Evolutionary conservation across 2,329 filamentous ascomycete species (phyloP).

Genomic region (Graphilbum fragrans): DNA sequence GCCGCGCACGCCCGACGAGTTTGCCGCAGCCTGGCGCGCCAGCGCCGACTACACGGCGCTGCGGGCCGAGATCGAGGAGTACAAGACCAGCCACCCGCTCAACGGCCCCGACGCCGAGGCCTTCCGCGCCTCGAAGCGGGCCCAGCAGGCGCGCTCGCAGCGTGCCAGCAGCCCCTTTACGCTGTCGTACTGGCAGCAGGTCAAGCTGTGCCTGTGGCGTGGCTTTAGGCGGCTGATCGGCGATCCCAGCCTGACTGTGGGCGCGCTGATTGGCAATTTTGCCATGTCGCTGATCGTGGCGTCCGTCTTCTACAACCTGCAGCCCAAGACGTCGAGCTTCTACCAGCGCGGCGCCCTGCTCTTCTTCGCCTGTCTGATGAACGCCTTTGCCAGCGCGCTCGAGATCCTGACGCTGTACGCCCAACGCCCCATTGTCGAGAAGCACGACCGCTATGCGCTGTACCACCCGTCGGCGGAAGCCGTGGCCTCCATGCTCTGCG

Average conservation of each 20-base stretch:
- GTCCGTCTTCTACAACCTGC: slow-evolving; percentile 70
- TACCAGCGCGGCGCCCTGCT: slow-evolving; percentile 68
- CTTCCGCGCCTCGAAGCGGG: slow-evolving; percentile 41
- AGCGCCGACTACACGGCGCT: slow-evolving; percentile 37
- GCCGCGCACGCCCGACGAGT: slow-evolving; percentile 50
- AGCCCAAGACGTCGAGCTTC: slow-evolving; percentile 55
- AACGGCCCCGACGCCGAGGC: slow-evolving; percentile 42
- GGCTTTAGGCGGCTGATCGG: slow-evolving; percentile 66
- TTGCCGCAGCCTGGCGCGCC: slow-evolving; percentile 45
- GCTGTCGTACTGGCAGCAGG: slow-evolving; percentile 62
- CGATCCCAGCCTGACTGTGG: slow-evolving; percentile 64
- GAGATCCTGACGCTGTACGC: slow-evolving; percentile 81
- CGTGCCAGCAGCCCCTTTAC: slow-evolving; percentile 71
- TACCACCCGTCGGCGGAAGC: slow-evolving; percentile 87
- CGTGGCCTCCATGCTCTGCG: slow-evolving; percentile 74
- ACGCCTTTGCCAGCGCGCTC: slow-evolving; percentile 68
- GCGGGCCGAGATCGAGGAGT: slow-evolving; percentile 41
- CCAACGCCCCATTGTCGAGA: slow-evolving; percentile 85
- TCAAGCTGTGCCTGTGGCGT: slow-evolving; percentile 68
- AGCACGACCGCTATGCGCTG: slow-evolving; percentile 74
- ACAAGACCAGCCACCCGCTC: slow-evolving; percentile 40
- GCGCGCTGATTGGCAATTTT: slow-evolving; percentile 58
- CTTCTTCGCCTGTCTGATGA: slow-evolving; percentile 81
- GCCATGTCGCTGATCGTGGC: slow-evolving; percentile 66
- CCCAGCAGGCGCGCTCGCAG: slow-evolving; percentile 43